These are phyloP conservation scores for Gelatoporia subvermispora DNA, from an alignment of 768 basidiomycete species.

Conservation along the genomic window DNA sequence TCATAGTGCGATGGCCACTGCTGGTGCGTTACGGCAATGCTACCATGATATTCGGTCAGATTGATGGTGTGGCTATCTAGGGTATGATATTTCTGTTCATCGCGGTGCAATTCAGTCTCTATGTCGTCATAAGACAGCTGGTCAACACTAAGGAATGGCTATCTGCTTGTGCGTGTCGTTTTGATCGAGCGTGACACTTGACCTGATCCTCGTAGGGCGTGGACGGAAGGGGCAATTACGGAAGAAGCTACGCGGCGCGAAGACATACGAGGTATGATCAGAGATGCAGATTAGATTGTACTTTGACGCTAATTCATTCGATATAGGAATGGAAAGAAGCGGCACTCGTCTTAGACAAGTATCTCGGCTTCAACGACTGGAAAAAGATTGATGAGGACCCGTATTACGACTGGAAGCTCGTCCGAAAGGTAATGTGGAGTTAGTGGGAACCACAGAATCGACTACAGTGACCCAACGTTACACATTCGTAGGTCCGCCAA, in stretches of 20 bases:
- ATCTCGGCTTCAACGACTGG: slow-evolving; percentile 87
- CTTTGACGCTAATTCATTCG: slow-evolving; percentile 2
- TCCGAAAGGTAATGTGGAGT: slow-evolving; percentile 55
- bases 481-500: slow-evolving; percentile 53
- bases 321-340: slow-evolving; percentile 81
- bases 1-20: slow-evolving; percentile 83
- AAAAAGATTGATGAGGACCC: slow-evolving; percentile 82
- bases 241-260: slow-evolving; percentile 67
- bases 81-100: slow-evolving; percentile 82
- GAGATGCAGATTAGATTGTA: background rate
- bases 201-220: slow-evolving; percentile 50
- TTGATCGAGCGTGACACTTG: background rate
- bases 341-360: slow-evolving; percentile 73
- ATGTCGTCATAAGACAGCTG: slow-evolving; percentile 83
- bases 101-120: slow-evolving; percentile 75
- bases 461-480: background rate
- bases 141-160: slow-evolving; percentile 95
- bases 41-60: background rate
- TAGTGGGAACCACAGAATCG: background rate
- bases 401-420: slow-evolving; percentile 89
- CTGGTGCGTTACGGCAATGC: slow-evolving; percentile 44
- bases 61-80: slow-evolving; percentile 33
- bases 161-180: slow-evolving; percentile 64
- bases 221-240: slow-evolving; percentile 79
- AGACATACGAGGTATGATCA: slow-evolving; percentile 60